Base-by-base conservation (phyloP, 192 early-diverging fungal genomes). In the Dimargaris xerosporica region DNA sequence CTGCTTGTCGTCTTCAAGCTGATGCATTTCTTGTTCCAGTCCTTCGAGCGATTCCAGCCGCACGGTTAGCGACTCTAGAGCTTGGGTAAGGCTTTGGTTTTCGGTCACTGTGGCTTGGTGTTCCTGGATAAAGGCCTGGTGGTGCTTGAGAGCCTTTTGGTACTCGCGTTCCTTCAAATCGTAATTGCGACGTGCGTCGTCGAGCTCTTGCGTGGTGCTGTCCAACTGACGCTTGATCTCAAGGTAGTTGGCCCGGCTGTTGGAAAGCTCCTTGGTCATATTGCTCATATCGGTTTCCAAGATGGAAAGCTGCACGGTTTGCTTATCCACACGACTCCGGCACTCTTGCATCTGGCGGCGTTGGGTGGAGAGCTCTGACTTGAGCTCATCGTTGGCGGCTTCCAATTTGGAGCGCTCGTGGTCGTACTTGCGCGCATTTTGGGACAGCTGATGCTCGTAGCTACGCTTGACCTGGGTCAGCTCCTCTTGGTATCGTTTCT, bases 261-360 rank as follows among this genome's bases (percentile, higher is more conserved):
- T 41, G 42, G 42, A 60, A 21, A 43, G 17, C 10, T 44, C n/a
- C 39, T 34, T 41, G 39, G 58, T 43, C n/a, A 60, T 30, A n/a
- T 44, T 16, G 30, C n/a, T 44, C 5, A 43, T 23, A 6, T 60
- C 39, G 21, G 58, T 60, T 44, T 60, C 58, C 21, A 60, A 9
- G n/a, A n/a, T 21, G 58, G 17, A n/a, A 4, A 60, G 34, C 43
- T 60, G 58, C 12, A 44, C 21, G 43, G n/a, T 41, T 3, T 60
- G 34, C 39, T 43, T 41, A 41, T 21, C 17, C 16, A 42, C 58
- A 17, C 26, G 15, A n/a, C 42, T 60, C 5, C 12, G n/a, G n/a
- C 31, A 34, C 16, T 60, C 58, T 21, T 41, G n/a, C 17, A 60
- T 21, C 26, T 60, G 34, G 21, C 58, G 58, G 21, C 31, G 58